These are phyloP conservation scores for Barnettozyma populi DNA, from an alignment of 805 yeast species.

Conservation along the genomic window DNA sequence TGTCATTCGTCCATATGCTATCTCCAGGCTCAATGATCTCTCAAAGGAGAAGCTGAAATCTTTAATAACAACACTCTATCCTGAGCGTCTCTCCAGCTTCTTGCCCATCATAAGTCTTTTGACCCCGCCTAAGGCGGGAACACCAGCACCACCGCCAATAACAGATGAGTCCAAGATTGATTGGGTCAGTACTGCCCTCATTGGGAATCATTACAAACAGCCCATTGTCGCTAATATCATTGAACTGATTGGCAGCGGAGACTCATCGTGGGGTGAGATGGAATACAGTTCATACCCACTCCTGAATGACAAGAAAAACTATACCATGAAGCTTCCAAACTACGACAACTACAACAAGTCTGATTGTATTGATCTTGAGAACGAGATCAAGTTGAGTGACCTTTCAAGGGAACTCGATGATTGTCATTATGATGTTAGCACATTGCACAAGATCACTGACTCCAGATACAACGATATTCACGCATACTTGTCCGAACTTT, in stretches of 20 bases:
- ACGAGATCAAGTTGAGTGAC: background rate
- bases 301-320: background rate
- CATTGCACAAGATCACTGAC: slow-evolving; percentile 4
- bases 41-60: background rate
- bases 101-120: background rate
- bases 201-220: background rate
- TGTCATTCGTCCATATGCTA: background rate
- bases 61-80: background rate
- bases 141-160: background rate
- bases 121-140: background rate
- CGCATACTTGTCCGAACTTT: slow-evolving; percentile 5
- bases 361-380: background rate
- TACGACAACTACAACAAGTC: background rate
- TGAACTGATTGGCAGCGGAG: background rate
- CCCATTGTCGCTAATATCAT: background rate
- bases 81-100: background rate
- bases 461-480: slow-evolving; percentile 5
- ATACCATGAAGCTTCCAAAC: background rate
- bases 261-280: background rate
- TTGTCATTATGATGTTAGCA: background rate
- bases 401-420: slow-evolving; percentile 1
- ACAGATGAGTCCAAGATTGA: background rate
- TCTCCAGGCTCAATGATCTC: background rate
- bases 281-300: background rate
- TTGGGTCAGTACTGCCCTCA: background rate